A percentile compares a stretch with the other conserved stretches of the same genome.
phyloP scores from a whole-genome alignment of 1,139 yeast species.

The Scheffersomyces titani region DNA sequence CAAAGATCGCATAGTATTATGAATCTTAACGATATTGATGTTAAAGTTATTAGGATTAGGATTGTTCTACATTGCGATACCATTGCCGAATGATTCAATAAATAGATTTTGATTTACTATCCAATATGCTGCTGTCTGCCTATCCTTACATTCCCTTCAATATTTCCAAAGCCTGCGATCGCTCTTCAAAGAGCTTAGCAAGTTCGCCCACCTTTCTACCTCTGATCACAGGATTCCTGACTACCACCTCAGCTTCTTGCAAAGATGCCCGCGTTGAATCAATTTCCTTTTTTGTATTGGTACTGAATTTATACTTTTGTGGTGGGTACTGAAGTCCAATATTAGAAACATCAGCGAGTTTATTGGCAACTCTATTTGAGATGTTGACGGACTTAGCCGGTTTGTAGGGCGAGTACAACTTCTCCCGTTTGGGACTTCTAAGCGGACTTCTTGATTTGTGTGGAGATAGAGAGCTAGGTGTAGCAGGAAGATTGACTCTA shows the following conservation, averaged over 20 bases:
- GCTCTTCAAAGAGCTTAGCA: constrained; percentile 57
- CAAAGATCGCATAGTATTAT: too few relatives aligned
- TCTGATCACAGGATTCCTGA: constrained; percentile 50
- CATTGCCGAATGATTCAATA: neutral
- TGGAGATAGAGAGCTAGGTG: constrained; percentile 7
- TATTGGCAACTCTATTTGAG: constrained; percentile 2
- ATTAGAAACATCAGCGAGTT: constrained; percentile 24
- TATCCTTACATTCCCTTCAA: constrained; percentile 33
- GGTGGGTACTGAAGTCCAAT: constrained; percentile 39
- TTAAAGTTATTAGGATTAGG: too few relatives aligned
- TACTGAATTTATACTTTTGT: constrained; percentile 36
- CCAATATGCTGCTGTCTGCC: neutral
- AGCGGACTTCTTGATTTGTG: constrained; percentile 4
- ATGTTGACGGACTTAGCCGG: neutral
- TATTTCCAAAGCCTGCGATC: constrained; percentile 53
- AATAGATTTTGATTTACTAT: neutral
- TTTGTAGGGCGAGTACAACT: neutral
- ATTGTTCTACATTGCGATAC: neutral
- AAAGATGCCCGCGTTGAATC: neutral
- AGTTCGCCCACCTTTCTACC: constrained; percentile 58
- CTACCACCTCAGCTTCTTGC: neutral
- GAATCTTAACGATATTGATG: too few relatives aligned
- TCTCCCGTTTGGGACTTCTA: neutral
- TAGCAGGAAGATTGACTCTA: constrained; percentile 2
- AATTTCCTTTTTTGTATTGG: neutral